Evolutionary conservation across 179 eudicot genomes (phyloP).

Genomic region (Nepenthes alata): DNA sequence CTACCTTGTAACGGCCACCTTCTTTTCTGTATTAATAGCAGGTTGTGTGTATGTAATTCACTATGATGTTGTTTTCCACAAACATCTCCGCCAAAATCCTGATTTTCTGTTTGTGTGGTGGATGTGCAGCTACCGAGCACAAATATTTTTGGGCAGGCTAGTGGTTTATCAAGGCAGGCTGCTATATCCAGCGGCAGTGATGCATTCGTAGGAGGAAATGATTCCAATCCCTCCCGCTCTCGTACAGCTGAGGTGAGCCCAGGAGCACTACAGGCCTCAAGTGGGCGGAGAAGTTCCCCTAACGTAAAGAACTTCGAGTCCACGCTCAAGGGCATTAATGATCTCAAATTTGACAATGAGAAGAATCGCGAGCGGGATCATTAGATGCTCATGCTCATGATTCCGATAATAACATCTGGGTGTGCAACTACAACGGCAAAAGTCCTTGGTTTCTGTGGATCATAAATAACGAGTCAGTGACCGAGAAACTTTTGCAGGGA

Average conservation of each 20-base stretch:
- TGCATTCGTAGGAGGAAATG: slow-evolving; percentile 37
- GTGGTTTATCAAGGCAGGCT: slow-evolving; percentile 58
- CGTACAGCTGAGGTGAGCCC: slow-evolving; percentile 53
- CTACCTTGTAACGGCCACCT: too few relatives aligned
- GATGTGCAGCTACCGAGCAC: slow-evolving; percentile 50
- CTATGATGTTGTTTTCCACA: too few relatives aligned
- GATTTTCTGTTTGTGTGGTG: too few relatives aligned
- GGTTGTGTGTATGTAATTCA: too few relatives aligned
- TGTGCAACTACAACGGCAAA: too few relatives aligned
- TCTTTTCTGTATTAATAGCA: too few relatives aligned
- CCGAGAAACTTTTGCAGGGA: too few relatives aligned
- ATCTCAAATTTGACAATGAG: slow-evolving; percentile 61
- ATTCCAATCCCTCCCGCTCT: slow-evolving; percentile 41
- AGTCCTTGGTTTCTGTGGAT: too few relatives aligned
- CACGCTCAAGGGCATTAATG: slow-evolving; percentile 69
- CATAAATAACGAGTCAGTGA: too few relatives aligned
- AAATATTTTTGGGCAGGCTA: slow-evolving; percentile 38
- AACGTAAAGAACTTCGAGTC: slow-evolving; percentile 53
- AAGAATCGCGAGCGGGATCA: slow-evolving; percentile 19
- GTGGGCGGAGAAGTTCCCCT: slow-evolving; percentile 55
- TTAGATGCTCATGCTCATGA: slow-evolving; percentile 2
- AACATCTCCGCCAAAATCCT: too few relatives aligned
- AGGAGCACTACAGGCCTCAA: slow-evolving; percentile 36
- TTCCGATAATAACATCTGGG: too few relatives aligned
- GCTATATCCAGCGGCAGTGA: slow-evolving; percentile 53